phyloP scores from a whole-genome alignment of 176 grass and related monocot genomes.

The Ensete ventricosum region DNA sequence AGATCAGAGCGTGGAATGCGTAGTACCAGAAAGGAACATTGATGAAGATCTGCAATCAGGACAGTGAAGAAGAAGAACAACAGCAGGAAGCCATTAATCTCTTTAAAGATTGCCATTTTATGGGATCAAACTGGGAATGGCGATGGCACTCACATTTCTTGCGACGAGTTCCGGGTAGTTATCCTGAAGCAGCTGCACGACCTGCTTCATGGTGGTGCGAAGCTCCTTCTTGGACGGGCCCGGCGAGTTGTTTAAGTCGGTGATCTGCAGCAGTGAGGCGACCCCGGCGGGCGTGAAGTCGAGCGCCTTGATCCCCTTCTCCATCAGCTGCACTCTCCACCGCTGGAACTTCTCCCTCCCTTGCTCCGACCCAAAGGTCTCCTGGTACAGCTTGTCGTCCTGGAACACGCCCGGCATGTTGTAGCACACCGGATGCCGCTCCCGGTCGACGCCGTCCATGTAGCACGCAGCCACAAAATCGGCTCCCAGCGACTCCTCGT shows the following conservation, averaged over 20 bases:
- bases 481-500: conserved; percentile 13
- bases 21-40: conserved; percentile 98
- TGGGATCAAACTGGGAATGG: neutral
- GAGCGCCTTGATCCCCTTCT: conserved; percentile 55
- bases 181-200: conserved; percentile 83
- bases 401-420: conserved; percentile 59
- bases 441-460: conserved; percentile 62
- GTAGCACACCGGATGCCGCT: conserved; percentile 95
- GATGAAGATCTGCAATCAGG: conserved; percentile 58
- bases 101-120: neutral
- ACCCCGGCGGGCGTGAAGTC: conserved; percentile 58
- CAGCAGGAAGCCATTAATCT: neutral
- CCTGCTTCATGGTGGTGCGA: conserved; percentile 60
- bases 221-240: conserved; percentile 74
- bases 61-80: neutral
- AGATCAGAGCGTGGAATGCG: conserved; percentile 69
- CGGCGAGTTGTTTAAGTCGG: conserved; percentile 55
- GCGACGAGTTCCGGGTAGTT: conserved; percentile 96
- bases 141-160: conserved; percentile 55
- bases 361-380: conserved; percentile 55
- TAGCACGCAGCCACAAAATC: conserved; percentile 48
- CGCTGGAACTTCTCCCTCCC: conserved; percentile 58
- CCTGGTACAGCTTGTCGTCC: conserved; percentile 43
- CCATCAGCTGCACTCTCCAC: conserved; percentile 84
- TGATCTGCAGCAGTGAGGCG: conserved; percentile 77